Evolutionary conservation across 352 stramenopile species (phyloP), one percentile per base, ranked within the genome.

Genomic region (Aphanomyces stellatus): DNA sequence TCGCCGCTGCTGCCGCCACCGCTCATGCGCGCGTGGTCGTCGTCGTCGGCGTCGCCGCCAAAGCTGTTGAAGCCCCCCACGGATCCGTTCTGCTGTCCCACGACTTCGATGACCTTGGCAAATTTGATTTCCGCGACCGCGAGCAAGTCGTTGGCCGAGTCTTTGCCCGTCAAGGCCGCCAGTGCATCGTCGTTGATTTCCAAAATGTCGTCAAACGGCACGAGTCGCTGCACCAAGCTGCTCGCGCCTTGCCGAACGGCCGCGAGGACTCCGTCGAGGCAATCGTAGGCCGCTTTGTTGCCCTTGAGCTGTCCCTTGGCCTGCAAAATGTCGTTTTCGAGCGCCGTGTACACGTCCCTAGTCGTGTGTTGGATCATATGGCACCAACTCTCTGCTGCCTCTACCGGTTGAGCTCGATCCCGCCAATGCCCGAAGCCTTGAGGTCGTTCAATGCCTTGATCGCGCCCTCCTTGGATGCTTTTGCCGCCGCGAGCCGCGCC

Each of bases 251-350:
- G 85, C 17, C 76, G 80, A 25, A 91, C 81, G 0, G 77, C 77
- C 19, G 82, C 82, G 53, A 93, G 85, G 1, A 91, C 82, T n/a
- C 81, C 76, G 42, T 90, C 79, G 0, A 93, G 65, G 2, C 83
- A 79, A 64, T 91, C 85, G 63, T 79, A 87, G 17, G 81, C 83
- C 0, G 80, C 79, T 66, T 91, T 91, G 71, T 90, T 91, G 34
- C 88, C 72, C 62, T 91, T 93, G 40, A 90, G 70, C 3, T 78
- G 74, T 22, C 75, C 77, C 57, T 90, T 88, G 7, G 80, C 79
- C 35, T 89, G 78, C 62, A 86, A 79, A 65, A 93, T 90, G 57
- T 91, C 82, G 53, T 69, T 82, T 51, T 91, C 82, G 10, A 91
- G 71, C 13, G 80, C 83, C 57, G 88, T 91, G 72, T 89, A 91